Percentiles rank a stretch among this genome's conserved stretches.
Evolutionary conservation across 2,329 filamentous ascomycete genomes (phyloP).

Genomic region (Arthrobotrys entomopaga): DNA sequence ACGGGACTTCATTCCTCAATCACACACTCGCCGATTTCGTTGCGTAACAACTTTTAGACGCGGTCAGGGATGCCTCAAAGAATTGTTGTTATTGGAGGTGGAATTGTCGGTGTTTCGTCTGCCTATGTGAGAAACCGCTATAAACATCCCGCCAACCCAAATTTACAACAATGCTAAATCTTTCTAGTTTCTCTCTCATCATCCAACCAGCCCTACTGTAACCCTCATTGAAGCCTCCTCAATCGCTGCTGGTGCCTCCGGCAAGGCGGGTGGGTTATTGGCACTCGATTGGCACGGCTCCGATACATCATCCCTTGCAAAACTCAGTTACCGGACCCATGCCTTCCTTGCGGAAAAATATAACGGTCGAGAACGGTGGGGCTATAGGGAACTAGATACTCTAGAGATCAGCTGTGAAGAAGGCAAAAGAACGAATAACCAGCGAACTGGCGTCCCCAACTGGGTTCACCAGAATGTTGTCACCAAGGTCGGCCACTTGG

Average conservation of each 20-base stretch:
- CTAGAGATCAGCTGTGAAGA: slow-evolving; percentile 41
- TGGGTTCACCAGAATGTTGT: slow-evolving; percentile 29
- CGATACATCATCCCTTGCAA: slow-evolving; percentile 71
- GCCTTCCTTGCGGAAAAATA: slow-evolving; percentile 85
- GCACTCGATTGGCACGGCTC: slow-evolving; percentile 63
- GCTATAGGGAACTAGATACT: slow-evolving; percentile 68
- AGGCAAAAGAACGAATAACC: slow-evolving; percentile 4
- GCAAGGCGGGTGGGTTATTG: slow-evolving; percentile 91
- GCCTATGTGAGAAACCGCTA: slow-evolving; percentile 44
- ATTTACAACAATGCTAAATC: slow-evolving; percentile 5
- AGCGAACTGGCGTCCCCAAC: slow-evolving; percentile 11
- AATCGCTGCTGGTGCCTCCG: slow-evolving; percentile 90
- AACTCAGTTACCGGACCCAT: slow-evolving; percentile 85
- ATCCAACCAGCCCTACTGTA: slow-evolving; percentile 78
- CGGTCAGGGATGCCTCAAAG: slow-evolving; percentile 26
- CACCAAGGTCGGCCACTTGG: slow-evolving; percentile 22
- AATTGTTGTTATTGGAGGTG: slow-evolving; percentile 46
- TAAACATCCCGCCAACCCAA: background rate
- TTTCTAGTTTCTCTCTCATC: slow-evolving; percentile 70
- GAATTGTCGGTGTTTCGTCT: slow-evolving; percentile 48
- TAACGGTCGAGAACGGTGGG: slow-evolving; percentile 81
- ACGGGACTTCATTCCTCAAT: no score
- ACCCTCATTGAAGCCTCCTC: slow-evolving; percentile 86
- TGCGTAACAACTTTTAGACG: background rate
- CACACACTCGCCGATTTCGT: no score